phyloP scores from a whole-genome alignment of 225 moss, liverwort and hornwort genomes.

The Takakia lepidozioides region DNA sequence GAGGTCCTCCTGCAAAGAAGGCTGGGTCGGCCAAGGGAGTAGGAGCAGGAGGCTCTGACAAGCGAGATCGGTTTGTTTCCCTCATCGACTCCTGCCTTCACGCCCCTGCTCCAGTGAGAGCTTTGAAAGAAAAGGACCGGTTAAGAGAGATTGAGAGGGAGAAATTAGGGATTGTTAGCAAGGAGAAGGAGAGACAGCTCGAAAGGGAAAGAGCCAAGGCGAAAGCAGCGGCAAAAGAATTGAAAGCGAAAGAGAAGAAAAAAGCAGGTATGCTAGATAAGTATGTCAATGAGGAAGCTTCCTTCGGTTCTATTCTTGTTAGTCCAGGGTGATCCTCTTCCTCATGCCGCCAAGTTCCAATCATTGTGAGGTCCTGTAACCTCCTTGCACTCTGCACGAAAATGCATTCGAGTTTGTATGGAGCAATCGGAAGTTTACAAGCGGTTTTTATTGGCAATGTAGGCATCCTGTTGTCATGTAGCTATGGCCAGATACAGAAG shows the following conservation, averaged over 20 bases:
- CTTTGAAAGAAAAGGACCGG: constrained; percentile 72
- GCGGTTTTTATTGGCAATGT: no score
- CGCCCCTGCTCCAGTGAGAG: constrained; percentile 63
- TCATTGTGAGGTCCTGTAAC: no score
- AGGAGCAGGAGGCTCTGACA: constrained; percentile 41
- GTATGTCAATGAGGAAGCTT: not conserved
- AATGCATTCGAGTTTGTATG: no score
- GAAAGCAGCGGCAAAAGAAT: constrained; percentile 35
- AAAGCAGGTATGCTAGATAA: constrained; percentile 15
- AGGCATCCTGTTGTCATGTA: no score
- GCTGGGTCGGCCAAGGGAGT: constrained; percentile 19
- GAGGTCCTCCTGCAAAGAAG: no score
- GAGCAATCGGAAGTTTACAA: no score
- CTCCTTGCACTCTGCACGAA: no score
- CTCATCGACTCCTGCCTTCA: constrained; percentile 64
- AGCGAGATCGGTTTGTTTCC: constrained; percentile 55
- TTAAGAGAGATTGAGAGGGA: constrained; percentile 62
- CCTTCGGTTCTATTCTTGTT: not conserved
- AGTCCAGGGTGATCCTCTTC: no score
- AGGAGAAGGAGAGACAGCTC: constrained; percentile 59
- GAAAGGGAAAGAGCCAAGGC: constrained; percentile 53
- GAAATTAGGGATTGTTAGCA: constrained; percentile 65
- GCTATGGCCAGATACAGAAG: no score
- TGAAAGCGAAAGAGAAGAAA: constrained; percentile 43
- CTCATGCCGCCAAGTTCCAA: no score